phyloP scores from a whole-genome alignment of 2,329 filamentous ascomycete genomes.

The Cercospora brassicicola region DNA sequence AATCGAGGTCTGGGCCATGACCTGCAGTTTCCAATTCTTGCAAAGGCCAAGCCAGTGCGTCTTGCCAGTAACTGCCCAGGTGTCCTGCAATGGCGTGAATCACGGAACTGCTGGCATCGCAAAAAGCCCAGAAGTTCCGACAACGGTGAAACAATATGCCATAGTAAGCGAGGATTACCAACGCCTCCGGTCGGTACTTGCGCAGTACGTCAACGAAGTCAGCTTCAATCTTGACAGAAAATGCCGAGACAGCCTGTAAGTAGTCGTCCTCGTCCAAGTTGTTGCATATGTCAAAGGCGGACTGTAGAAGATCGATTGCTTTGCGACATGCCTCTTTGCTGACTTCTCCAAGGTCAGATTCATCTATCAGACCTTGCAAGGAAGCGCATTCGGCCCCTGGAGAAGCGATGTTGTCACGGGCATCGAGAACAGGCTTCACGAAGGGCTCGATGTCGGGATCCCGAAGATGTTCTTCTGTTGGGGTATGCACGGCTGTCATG shows the following conservation, averaged over 20 bases:
- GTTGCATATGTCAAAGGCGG: neutral
- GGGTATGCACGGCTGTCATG: neutral
- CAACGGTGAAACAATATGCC: neutral
- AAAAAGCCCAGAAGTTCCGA: neutral
- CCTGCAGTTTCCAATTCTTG: neutral
- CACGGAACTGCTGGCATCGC: neutral
- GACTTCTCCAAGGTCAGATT: neutral
- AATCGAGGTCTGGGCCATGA: no score
- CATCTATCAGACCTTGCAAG: neutral
- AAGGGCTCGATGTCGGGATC: neutral
- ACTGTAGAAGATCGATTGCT: neutral
- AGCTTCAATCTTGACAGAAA: neutral
- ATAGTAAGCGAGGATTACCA: neutral
- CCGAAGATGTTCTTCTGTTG: neutral
- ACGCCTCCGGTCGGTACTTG: neutral
- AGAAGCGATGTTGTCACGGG: neutral
- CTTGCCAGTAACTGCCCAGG: neutral
- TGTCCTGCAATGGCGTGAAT: neutral
- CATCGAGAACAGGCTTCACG: neutral
- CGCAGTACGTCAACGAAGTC: neutral
- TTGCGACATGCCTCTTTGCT: neutral
- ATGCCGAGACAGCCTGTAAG: neutral
- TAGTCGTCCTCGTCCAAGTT: neutral
- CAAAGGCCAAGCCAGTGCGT: neutral
- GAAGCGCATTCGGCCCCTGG: neutral